Evolutionary conservation across 345 rosid species (phyloP).

Genomic region (Arabis alpina): DNA sequence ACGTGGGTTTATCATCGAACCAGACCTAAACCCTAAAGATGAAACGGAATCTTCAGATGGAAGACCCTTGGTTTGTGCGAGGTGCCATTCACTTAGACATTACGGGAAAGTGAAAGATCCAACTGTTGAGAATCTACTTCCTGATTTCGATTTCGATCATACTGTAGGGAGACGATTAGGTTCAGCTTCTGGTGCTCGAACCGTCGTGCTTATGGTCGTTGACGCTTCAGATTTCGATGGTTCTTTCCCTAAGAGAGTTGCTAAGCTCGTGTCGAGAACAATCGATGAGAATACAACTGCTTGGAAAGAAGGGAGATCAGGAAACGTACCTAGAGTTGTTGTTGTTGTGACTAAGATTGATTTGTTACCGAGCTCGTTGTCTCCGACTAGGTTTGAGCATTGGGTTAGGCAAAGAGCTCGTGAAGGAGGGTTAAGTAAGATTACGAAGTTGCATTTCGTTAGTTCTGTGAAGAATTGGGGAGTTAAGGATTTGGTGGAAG

Average conservation of each 20-base stretch:
- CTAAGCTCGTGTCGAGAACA: slow-evolving; percentile 67
- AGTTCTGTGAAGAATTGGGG: slow-evolving; percentile 91
- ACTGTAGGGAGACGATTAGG: slow-evolving; percentile 78
- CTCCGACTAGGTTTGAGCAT: slow-evolving; percentile 76
- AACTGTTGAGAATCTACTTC: slow-evolving; percentile 78
- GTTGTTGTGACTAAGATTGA: slow-evolving; percentile 90
- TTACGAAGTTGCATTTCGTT: slow-evolving; percentile 79
- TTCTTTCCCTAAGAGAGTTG: slow-evolving; percentile 80
- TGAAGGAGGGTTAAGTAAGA: slow-evolving; percentile 71
- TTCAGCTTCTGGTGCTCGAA: slow-evolving; percentile 66
- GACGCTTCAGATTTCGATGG: slow-evolving; percentile 94
- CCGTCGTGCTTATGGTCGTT: slow-evolving; percentile 82
- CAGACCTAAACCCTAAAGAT: slow-evolving; percentile 19
- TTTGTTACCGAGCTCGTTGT: slow-evolving; percentile 70
- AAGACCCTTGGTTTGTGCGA: slow-evolving; percentile 73
- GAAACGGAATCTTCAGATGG: slow-evolving; percentile 37
- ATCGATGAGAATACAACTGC: slow-evolving; percentile 69
- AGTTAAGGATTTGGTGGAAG: slow-evolving; percentile 75
- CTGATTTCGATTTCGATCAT: slow-evolving; percentile 89
- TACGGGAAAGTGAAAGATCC: slow-evolving; percentile 91
- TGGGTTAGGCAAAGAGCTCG: slow-evolving; percentile 90
- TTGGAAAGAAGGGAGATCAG: slow-evolving; percentile 88
- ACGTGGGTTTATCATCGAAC: slow-evolving; percentile 55
- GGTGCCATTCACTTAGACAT: slow-evolving; percentile 90
- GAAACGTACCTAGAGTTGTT: slow-evolving; percentile 77